Conservation (phyloP, 108 stramenopile species). For the Schizochytrium sp. region DNA sequence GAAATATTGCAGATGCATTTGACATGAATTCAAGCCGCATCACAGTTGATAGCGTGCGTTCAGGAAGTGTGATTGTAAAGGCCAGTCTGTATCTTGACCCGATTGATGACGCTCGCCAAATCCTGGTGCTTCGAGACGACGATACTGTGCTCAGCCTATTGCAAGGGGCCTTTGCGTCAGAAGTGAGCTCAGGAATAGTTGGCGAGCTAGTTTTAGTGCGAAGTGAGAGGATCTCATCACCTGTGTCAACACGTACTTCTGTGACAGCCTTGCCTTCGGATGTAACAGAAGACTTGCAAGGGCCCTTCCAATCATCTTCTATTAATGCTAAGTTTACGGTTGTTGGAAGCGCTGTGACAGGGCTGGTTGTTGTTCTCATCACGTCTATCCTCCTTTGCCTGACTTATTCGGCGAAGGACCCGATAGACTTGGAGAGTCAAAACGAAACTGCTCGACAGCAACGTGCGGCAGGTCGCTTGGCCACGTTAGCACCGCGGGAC, state of each 20-base stretch:
- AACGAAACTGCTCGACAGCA: not conserved
- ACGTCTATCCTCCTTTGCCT: not conserved
- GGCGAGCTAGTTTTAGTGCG: constrained; percentile 21
- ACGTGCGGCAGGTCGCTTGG: not conserved
- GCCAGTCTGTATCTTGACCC: constrained; percentile 46
- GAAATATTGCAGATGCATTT: not conserved
- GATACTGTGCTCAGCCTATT: not conserved
- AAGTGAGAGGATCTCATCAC: not conserved
- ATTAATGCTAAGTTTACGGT: not conserved
- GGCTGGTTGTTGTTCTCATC: constrained; percentile 27
- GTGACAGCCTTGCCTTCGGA: not conserved
- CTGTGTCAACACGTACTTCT: not conserved
- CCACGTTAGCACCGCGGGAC: not conserved
- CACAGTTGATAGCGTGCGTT: constrained; percentile 16
- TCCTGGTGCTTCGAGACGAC: constrained; percentile 26
- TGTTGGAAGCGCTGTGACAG: constrained; percentile 6
- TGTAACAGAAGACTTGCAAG: constrained; percentile 17
- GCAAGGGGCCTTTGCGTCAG: not conserved
- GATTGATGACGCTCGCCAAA: constrained; percentile 7
- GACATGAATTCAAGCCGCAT: not conserved
- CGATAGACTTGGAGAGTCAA: not conserved
- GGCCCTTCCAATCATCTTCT: constrained; percentile 10
- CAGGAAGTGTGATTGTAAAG: constrained; percentile 51
- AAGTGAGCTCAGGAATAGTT: not conserved
- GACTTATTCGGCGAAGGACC: not conserved